Percentiles rank a stretch among this genome's conserved stretches.
phyloP scores from a whole-genome alignment of 768 basidiomycete genomes.

The Pleurotus giganteus region DNA sequence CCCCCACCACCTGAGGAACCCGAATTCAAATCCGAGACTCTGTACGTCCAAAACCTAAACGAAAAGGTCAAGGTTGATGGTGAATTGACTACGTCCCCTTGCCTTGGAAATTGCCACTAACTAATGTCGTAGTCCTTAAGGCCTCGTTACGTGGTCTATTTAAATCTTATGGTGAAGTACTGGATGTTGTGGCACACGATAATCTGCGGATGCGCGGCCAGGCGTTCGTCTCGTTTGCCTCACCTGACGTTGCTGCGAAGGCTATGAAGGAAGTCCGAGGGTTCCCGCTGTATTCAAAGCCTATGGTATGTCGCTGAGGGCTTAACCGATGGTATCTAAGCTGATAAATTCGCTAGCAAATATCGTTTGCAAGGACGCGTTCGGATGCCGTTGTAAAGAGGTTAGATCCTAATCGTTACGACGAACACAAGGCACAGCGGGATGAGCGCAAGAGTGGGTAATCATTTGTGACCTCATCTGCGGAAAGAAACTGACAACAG shows the following conservation, averaged over 20 bases:
- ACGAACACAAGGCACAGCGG: constrained; percentile 72
- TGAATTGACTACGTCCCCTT: constrained; percentile 22
- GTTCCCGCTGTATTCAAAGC: constrained; percentile 95
- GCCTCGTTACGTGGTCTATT: constrained; percentile 85
- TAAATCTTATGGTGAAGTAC: constrained; percentile 88
- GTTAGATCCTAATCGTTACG: constrained; percentile 63
- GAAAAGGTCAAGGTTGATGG: constrained; percentile 88
- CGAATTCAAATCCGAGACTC: constrained; percentile 71
- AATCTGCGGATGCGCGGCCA: constrained; percentile 98
- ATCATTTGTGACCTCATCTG: neutral
- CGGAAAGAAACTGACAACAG: constrained; percentile 5
- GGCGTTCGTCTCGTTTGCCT: constrained; percentile 92
- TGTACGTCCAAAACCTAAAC: constrained; percentile 96
- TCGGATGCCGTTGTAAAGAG: constrained; percentile 89
- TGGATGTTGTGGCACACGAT: constrained; percentile 93
- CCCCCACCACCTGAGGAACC: constrained; percentile 28
- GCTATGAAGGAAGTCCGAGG: constrained; percentile 91
- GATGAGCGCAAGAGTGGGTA: constrained; percentile 82
- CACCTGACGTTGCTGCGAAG: constrained; percentile 77
- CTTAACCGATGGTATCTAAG: neutral
- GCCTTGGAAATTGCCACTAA: constrained; percentile 3
- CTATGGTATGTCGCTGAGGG: constrained; percentile 65
- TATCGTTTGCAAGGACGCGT: constrained; percentile 85
- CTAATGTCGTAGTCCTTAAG: constrained; percentile 66
- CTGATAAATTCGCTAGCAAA: constrained; percentile 61